These are phyloP conservation scores for Chlorella sp. DNA, from an alignment of 139 green algal species.

Conservation along the genomic window DNA sequence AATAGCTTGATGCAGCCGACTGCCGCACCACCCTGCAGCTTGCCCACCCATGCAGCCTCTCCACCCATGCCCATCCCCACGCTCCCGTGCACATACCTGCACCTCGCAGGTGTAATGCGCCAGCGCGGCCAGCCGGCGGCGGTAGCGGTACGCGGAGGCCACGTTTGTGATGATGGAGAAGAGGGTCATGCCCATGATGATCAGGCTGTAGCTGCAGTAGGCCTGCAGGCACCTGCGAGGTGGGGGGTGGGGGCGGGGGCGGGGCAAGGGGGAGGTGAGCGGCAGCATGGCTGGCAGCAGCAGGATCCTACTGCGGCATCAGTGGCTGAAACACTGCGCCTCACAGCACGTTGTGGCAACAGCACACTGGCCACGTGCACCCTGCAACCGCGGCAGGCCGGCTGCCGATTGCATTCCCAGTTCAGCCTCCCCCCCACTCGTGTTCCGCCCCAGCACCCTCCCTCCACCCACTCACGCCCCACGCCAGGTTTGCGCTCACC, in stretches of 20 bases:
- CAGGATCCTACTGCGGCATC: no score
- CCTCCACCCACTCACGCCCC: background rate
- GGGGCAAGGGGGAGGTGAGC: background rate
- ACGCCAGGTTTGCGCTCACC: background rate
- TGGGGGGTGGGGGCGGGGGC: background rate
- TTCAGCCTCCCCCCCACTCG: background rate
- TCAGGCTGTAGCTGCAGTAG: slow-evolving; percentile 45
- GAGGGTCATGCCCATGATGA: slow-evolving; percentile 45
- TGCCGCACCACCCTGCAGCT: no score
- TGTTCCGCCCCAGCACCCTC: no score
- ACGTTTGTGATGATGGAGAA: slow-evolving; percentile 45
- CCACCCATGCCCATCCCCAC: background rate
- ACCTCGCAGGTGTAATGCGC: slow-evolving; percentile 48
- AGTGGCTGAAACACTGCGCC: no score
- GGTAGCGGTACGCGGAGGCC: slow-evolving; percentile 31
- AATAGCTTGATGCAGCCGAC: no score
- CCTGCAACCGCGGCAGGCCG: background rate
- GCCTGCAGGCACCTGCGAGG: slow-evolving; percentile 28
- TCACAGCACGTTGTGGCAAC: background rate
- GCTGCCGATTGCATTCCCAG: no score
- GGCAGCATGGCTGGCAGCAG: background rate
- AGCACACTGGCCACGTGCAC: background rate
- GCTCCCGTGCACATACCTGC: background rate
- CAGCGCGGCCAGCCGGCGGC: slow-evolving; percentile 32
- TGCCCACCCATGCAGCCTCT: background rate